Evolutionary conservation across 2,329 filamentous ascomycete species (phyloP).

Genomic region (Paecilomyces sp.): DNA sequence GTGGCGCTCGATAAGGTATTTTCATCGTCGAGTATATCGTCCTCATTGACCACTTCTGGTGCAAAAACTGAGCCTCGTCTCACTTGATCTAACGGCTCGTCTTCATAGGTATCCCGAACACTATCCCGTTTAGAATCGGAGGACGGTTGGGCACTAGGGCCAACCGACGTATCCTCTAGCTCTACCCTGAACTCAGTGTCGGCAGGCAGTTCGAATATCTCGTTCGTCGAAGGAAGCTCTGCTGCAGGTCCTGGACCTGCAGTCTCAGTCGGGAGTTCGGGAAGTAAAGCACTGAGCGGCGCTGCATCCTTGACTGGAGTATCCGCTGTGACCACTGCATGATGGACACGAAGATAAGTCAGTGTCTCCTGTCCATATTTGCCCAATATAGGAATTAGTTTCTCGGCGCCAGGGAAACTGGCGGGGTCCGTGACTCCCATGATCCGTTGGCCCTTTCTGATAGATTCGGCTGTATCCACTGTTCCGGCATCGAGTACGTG

Average conservation of each 20-base stretch:
- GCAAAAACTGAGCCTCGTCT: conserved; percentile 39
- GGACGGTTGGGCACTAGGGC: background rate
- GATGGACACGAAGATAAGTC: conserved; percentile 50
- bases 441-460: conserved; percentile 11
- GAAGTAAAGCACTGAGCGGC: conserved; percentile 17
- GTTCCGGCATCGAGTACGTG: conserved; percentile 51
- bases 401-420: conserved; percentile 44
- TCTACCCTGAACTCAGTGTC: conserved; percentile 27
- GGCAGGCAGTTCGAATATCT: conserved; percentile 29
- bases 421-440: conserved; percentile 4
- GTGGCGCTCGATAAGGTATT: conserved; percentile 9
- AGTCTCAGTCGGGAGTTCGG: conserved; percentile 25
- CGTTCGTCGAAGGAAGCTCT: conserved; percentile 21
- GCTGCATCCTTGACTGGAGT: conserved; percentile 22
- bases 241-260: conserved; percentile 23
- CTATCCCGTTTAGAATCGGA: background rate
- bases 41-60: conserved; percentile 34
- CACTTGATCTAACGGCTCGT: conserved; percentile 24
- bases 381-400: conserved; percentile 46
- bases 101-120: conserved; percentile 9
- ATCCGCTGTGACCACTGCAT: conserved; percentile 47
- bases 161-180: conserved; percentile 27
- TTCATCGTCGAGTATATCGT: conserved; percentile 8
- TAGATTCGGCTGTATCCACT: conserved; percentile 29
- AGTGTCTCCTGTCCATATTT: conserved; percentile 41